Evolutionary conservation across 192 early-diverging fungal species (phyloP).

Genomic region (Umbelopsis ramanniana): DNA sequence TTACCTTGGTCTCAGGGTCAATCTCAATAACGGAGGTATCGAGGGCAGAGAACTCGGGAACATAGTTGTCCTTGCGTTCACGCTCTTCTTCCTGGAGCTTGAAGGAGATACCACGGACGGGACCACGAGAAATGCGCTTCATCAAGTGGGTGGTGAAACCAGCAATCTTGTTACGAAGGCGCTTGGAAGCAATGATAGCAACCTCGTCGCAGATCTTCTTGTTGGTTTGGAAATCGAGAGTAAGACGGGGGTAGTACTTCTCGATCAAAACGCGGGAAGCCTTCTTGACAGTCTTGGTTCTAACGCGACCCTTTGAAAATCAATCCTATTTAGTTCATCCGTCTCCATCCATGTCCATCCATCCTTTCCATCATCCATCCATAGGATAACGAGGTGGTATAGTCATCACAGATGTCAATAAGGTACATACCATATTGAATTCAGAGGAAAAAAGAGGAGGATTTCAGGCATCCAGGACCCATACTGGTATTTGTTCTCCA

Average conservation of each 20-base stretch:
- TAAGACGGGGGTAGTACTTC: constrained; percentile 99
- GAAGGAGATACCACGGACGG: constrained; percentile 99
- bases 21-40: constrained; percentile 90
- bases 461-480: background rate
- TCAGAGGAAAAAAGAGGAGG: constrained; percentile 22
- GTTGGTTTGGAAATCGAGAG: constrained; percentile 99
- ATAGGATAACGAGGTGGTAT: background rate
- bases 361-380: constrained; percentile 40
- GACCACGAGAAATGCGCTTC: constrained; percentile 98
- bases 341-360: constrained; percentile 14
- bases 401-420: background rate
- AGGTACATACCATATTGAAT: constrained; percentile 24
- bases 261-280: constrained; percentile 99
- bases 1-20: constrained; percentile 90
- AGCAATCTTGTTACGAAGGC: constrained; percentile 99
- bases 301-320: constrained; percentile 82
- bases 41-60: constrained; percentile 98
- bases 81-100: constrained; percentile 99
- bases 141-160: constrained; percentile 99
- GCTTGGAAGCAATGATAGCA: constrained; percentile 97
- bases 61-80: constrained; percentile 99
- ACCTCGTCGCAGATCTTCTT: constrained; percentile 98
- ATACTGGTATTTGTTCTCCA: background rate
- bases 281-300: constrained; percentile 99
- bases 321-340: background rate